Evolutionary conservation across 2,329 filamentous ascomycete species (phyloP).

Genomic region (Fusarium vanettenii): DNA sequence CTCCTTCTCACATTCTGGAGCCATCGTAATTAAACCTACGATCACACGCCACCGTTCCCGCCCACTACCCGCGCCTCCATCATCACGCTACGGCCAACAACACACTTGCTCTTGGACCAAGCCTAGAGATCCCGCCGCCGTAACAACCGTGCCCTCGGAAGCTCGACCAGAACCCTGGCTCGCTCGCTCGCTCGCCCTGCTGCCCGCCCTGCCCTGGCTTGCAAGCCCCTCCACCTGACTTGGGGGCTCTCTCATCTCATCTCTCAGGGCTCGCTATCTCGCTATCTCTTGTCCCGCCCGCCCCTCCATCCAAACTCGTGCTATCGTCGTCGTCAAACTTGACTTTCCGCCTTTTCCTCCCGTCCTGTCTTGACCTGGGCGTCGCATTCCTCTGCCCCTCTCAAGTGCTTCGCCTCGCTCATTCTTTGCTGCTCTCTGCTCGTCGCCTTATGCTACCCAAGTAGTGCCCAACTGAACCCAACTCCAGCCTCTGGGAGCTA

Average conservation of each 20-base stretch:
- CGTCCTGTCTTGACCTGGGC: slow-evolving; percentile 23
- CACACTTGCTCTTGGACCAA: neutral
- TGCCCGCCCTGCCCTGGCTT: neutral
- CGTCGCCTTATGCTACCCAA: slow-evolving; percentile 35
- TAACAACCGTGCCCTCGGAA: slow-evolving; percentile 36
- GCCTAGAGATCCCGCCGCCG: slow-evolving; percentile 22
- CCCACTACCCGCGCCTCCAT: slow-evolving; percentile 43
- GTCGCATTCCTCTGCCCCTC: slow-evolving; percentile 33
- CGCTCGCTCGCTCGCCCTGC: neutral
- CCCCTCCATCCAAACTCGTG: slow-evolving; percentile 40
- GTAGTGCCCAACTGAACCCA: slow-evolving; percentile 35
- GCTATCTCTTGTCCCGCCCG: slow-evolving; percentile 28
- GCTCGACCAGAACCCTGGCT: slow-evolving; percentile 35
- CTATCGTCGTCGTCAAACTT: slow-evolving; percentile 35
- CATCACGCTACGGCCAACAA: slow-evolving; percentile 34
- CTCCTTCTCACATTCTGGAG: slow-evolving; percentile 13
- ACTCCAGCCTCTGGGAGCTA: slow-evolving; percentile 36
- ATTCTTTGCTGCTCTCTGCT: slow-evolving; percentile 19
- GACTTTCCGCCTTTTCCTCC: slow-evolving; percentile 29
- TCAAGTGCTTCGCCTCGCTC: slow-evolving; percentile 16
- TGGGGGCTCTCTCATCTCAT: slow-evolving; percentile 32
- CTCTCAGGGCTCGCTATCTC: slow-evolving; percentile 2
- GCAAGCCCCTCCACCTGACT: slow-evolving; percentile 40
- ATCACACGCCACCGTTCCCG: slow-evolving; percentile 42
- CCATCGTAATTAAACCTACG: slow-evolving; percentile 37